Conservation (phyloP, 1,139 yeast genomes). For the Starmera stellimalicola region DNA sequence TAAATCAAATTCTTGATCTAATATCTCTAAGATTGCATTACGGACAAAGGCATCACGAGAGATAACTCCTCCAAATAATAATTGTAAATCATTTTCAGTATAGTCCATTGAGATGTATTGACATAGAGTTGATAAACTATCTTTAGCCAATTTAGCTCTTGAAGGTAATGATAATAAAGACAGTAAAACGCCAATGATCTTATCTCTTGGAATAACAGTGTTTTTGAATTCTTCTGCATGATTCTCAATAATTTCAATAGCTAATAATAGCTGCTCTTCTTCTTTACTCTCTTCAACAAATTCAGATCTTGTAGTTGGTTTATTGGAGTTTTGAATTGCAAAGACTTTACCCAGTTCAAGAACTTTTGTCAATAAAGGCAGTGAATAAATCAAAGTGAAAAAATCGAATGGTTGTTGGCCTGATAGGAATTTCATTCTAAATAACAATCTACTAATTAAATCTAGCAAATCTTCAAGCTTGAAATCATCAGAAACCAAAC, state of each 20-base stretch:
- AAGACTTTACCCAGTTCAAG: conserved; percentile 50
- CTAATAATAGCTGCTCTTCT: conserved; percentile 77
- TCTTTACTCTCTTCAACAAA: conserved; percentile 73
- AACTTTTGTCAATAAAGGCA: conserved; percentile 63
- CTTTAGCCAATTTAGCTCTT: conserved; percentile 74
- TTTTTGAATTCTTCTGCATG: conserved; percentile 72
- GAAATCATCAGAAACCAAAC: conserved; percentile 32
- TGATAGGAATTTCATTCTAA: conserved; percentile 64
- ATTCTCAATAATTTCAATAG: conserved; percentile 64
- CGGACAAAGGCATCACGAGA: conserved; percentile 66
- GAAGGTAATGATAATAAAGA: conserved; percentile 64
- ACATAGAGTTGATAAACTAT: conserved; percentile 66
- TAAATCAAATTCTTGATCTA: conserved; percentile 84
- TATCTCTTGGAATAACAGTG: conserved; percentile 57
- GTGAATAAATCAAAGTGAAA: conserved; percentile 57
- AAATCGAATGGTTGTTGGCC: conserved; percentile 68
- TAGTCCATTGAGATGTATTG: conserved; percentile 64
- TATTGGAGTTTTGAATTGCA: conserved; percentile 40
- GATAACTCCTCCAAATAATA: conserved; percentile 50
- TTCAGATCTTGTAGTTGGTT: conserved; percentile 44
- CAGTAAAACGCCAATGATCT: conserved; percentile 52
- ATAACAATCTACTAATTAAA: conserved; percentile 56
- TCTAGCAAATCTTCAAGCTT: conserved; percentile 44
- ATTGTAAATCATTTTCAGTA: conserved; percentile 43
- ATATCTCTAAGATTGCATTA: conserved; percentile 66